Evolutionary conservation across 116 monocot species (phyloP).

Genomic region (Dioscorea cayenensis): DNA sequence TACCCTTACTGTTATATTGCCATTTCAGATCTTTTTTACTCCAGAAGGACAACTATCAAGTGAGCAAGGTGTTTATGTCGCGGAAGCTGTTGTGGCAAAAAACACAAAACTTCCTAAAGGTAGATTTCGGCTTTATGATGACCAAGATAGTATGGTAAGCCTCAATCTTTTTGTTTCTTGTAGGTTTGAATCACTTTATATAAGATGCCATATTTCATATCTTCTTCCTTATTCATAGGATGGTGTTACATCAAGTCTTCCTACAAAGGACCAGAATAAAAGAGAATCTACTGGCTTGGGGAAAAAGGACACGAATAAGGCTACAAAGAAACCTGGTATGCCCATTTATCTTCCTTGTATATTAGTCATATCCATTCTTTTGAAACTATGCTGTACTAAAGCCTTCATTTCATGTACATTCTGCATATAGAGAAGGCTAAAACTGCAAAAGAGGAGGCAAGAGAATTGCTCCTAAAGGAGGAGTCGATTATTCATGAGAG

Average conservation of each 20-base stretch:
- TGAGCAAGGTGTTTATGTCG: conserved; percentile 94
- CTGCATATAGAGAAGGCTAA: conserved; percentile 49
- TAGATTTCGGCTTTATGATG: conserved; percentile 69
- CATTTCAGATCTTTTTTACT: conserved; percentile 71
- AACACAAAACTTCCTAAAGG: conserved; percentile 83
- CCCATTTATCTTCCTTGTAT: conserved; percentile 5
- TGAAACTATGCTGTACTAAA: background rate
- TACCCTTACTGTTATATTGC: background rate
- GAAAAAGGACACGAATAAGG: conserved; percentile 62
- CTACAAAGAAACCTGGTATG: conserved; percentile 60
- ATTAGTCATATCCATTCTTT: background rate
- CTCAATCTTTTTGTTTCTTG: conserved; percentile 3
- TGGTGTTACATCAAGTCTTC: conserved; percentile 14
- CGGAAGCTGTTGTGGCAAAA: conserved; percentile 63
- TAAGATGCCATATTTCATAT: conserved; percentile 1
- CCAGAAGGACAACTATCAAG: conserved; percentile 78
- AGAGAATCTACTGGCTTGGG: conserved; percentile 39
- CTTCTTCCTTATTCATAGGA: conserved; percentile 29
- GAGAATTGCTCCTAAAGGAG: conserved; percentile 70
- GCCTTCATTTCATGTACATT: background rate
- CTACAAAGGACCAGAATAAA: conserved; percentile 37
- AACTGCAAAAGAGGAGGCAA: conserved; percentile 91
- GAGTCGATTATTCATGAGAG: conserved; percentile 74
- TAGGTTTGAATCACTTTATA: background rate
- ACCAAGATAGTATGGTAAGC: conserved; percentile 49